These are phyloP conservation scores for Ophiocordyceps camponoti-rufipedis DNA, from an alignment of 2,329 filamentous ascomycete species.

Conservation along the genomic window DNA sequence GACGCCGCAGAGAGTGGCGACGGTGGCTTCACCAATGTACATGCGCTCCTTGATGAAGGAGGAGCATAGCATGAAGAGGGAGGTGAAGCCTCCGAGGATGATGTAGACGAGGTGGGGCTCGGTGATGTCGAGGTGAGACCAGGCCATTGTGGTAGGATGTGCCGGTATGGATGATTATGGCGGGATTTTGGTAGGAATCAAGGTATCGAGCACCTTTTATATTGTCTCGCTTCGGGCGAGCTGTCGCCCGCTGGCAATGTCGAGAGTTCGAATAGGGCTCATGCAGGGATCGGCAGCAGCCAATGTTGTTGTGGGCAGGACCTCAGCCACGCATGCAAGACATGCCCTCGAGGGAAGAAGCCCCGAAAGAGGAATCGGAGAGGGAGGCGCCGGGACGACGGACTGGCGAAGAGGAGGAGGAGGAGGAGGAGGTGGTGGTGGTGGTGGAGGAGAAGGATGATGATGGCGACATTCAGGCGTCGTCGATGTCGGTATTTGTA, in stretches of 20 bases:
- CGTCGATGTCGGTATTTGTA: too few relatives aligned
- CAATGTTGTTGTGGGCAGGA: not conserved
- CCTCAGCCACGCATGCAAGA: not conserved
- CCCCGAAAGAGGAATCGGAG: not conserved
- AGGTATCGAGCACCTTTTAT: too few relatives aligned
- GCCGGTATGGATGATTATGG: not conserved
- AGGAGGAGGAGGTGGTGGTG: too few relatives aligned
- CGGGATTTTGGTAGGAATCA: too few relatives aligned
- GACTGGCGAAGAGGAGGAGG: too few relatives aligned
- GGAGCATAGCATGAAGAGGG: constrained; percentile 94
- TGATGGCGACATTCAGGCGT: too few relatives aligned
- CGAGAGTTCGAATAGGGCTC: not conserved
- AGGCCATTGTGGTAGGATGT: constrained; percentile 37
- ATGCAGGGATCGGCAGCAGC: not conserved
- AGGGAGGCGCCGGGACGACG: too few relatives aligned
- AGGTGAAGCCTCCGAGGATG: constrained; percentile 93
- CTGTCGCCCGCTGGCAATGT: too few relatives aligned
- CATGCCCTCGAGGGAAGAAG: not conserved
- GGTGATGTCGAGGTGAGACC: constrained; percentile 71
- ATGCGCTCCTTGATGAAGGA: constrained; percentile 95
- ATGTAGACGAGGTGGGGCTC: constrained; percentile 96
- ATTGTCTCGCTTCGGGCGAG: too few relatives aligned
- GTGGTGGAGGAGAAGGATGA: too few relatives aligned
- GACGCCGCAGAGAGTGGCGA: constrained; percentile 73
- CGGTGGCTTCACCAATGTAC: constrained; percentile 96